A percentile compares a stretch with the other conserved stretches of the same genome.
phyloP scores from a whole-genome alignment of 2,329 filamentous ascomycete genomes.

The Monosporascus sp. region DNA sequence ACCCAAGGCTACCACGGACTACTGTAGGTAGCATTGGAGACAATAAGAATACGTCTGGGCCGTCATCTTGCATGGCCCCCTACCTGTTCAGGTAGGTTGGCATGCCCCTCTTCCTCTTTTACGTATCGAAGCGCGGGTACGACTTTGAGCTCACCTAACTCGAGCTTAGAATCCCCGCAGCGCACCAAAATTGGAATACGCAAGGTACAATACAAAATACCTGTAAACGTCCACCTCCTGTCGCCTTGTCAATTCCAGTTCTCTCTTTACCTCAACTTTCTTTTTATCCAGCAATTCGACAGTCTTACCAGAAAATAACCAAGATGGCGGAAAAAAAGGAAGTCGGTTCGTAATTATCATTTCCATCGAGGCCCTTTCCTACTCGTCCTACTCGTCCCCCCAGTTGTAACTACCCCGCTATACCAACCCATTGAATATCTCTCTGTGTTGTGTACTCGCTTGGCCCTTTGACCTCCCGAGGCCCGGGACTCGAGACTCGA shows the following conservation, averaged over 20 bases:
- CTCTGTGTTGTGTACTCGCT: background rate
- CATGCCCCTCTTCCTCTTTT: background rate
- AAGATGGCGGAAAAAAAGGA: slow-evolving; percentile 16
- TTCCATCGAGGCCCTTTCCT: background rate
- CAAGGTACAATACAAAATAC: background rate
- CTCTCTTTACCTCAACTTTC: background rate
- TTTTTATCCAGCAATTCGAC: background rate
- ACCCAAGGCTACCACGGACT: no score
- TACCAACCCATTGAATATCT: background rate
- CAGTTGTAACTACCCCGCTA: slow-evolving; percentile 1
- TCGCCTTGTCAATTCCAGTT: background rate
- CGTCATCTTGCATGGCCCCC: no score
- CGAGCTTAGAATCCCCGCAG: background rate
- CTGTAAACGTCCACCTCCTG: background rate
- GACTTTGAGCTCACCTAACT: background rate
- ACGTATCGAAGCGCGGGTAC: background rate
- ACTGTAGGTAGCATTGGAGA: no score
- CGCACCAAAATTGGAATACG: background rate
- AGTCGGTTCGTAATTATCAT: slow-evolving; percentile 9
- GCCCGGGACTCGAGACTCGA: slow-evolving; percentile 3
- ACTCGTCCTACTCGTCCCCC: background rate
- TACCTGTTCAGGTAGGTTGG: background rate
- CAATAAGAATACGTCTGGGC: no score
- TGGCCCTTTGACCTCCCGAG: background rate
- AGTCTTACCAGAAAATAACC: background rate